Base-by-base conservation (phyloP, 495 filamentous ascomycete genomes). In the Rhizodiscina lignyota region DNA sequence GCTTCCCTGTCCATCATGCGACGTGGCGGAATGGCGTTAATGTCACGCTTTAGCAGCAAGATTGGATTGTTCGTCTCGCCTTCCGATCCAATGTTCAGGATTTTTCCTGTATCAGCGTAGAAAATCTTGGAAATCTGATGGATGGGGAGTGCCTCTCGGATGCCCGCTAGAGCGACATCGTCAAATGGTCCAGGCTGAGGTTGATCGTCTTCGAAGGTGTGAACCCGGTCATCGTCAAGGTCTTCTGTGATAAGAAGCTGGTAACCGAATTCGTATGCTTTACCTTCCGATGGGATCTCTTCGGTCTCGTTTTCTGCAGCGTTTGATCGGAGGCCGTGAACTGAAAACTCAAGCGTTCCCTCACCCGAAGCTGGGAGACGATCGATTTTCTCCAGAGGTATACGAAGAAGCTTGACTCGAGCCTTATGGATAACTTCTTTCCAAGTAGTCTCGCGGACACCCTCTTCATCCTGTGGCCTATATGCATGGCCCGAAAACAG, bases 351-450 rank as follows among this genome's bases (percentile, higher is more conserved):
- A n/a, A n/a, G n/a, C n/a, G n/a, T n/a, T n/a, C n/a, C n/a, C n/a
- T n/a, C n/a, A n/a, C n/a, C n/a, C n/a, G n/a, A n/a, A 23, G 11
- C 1, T 34, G 54, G 56, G 20, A 54, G 41, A 36, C 60, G 54
- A 40, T 63, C 58, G 18, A 65, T 44, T 31, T 47, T 39, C 26
- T 58, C 44, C 0, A 59, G 42, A 3, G 59, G 53, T 45, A 69
- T 30, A 21, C 83, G 62, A 37, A 75, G 60, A 6, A 99, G 66
- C 40, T 85, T 83, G 6, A 94, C 70, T 29, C 74, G 68, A 16
- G 83, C 83, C 57, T 96, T 99, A 57, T 94, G 84, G 36, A 96
- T 84, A 28, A 93, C 85, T 51, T 99, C 91, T 48, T 96, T 91
- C 91, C 89, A 96, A 0, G 86, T 85, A 1, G 80, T 75, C 44